Base-by-base conservation (phyloP, 352 stramenopile species). In the Globisporangium orthogonon region DNA sequence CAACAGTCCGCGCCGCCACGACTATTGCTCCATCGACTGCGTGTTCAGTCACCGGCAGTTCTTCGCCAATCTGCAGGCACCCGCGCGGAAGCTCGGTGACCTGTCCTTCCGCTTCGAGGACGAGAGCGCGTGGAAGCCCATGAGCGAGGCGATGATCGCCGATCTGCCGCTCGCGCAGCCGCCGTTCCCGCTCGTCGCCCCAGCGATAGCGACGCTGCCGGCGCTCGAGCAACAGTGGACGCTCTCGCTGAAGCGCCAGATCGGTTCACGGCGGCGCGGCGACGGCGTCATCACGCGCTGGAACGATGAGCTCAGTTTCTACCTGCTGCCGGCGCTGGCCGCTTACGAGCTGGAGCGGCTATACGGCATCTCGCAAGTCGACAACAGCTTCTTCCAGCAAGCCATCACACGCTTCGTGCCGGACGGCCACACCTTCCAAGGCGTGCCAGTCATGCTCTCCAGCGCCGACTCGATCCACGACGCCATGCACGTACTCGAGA, bases 321-420 rank as follows among this genome's bases (percentile, higher is more conserved):
- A 81, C 50, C 60, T 97, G 47, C 68, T 89, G 9, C 87, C 87
- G 29, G 86, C 88, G n/a, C 74, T 97, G 18, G 80, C 80, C 45
- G 86, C 86, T 14, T 97, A 97, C 65, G 88, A 97, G 40, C 59
- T 87, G 46, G 88, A 97, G 64, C 76, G 86, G 7, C 56, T 89
- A 15, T 82, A 91, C 60, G 70, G 67, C 40, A 54, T 87, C 9
- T 54, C 73, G 4, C 74, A 87, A 53, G 61, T 90, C 0, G 85
- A 91, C 49, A 94, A 91, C 54, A 72, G 66, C 2, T 77, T 95
- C 44, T 97, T 97, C 60, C 78, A 90, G 56, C 79, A 89, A 30
- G 87, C 71, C 51, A 82, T 96, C 53, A 88, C 83, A 45, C 73
- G 69, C 7, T 87, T 83, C 47, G 83, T 97, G 5, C 81, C 75